These are phyloP conservation scores for Ascodesmis nigricans DNA, from an alignment of 495 filamentous ascomycete species.

Conservation along the genomic window DNA sequence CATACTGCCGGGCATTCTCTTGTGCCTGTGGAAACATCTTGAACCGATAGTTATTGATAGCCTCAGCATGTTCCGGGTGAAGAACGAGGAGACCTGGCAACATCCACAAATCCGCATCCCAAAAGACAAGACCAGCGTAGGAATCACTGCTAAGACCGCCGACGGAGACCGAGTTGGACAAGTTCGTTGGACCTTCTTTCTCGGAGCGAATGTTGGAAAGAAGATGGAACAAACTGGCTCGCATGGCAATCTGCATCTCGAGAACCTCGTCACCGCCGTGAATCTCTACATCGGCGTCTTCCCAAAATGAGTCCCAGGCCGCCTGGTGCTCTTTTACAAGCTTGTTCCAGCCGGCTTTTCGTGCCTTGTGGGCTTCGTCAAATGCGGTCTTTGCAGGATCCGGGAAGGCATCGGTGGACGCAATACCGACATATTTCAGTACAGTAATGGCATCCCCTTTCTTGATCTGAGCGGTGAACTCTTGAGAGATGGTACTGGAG, in stretches of 20 bases:
- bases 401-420: conserved; percentile 31
- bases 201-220: conserved; percentile 33
- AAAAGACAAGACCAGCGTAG: conserved; percentile 36
- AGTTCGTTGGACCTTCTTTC: conserved; percentile 28
- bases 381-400: conserved; percentile 25
- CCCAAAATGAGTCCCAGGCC: conserved; percentile 29
- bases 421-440: conserved; percentile 32
- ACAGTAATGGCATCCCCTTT: conserved; percentile 25
- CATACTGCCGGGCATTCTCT: conserved; percentile 28
- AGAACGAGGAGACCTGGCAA: conserved; percentile 31
- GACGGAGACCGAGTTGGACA: conserved; percentile 33
- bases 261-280: conserved; percentile 29
- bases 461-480: conserved; percentile 24
- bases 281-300: conserved; percentile 38
- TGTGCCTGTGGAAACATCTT: conserved; percentile 29
- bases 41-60: conserved; percentile 32
- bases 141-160: conserved; percentile 32
- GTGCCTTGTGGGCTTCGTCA: conserved; percentile 24
- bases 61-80: conserved; percentile 27
- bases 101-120: conserved; percentile 41
- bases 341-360: conserved; percentile 24
- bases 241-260: conserved; percentile 40
- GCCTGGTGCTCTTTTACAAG: conserved; percentile 25
- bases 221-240: conserved; percentile 46
- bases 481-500: conserved; percentile 31